A percentile compares a stretch with the other conserved stretches of the same genome.
Evolutionary conservation across 2,329 filamentous ascomycete species (phyloP).

Genomic region (Aspergillus flavus): DNA sequence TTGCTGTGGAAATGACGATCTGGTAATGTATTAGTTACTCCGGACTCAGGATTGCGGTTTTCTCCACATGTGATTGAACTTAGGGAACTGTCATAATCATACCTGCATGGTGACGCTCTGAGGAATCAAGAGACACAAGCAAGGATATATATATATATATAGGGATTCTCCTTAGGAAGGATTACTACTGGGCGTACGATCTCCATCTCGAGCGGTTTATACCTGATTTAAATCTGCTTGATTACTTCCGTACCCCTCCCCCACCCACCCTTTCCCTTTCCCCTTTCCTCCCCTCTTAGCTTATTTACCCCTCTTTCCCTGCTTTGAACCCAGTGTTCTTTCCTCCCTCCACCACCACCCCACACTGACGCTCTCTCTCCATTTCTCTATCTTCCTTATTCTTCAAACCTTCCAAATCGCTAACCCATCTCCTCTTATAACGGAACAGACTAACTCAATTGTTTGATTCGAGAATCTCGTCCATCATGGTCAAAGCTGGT

Average conservation of each 20-base stretch:
- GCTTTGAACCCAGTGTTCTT: not conserved
- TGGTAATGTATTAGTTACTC: not conserved
- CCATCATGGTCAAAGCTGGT: constrained; percentile 55
- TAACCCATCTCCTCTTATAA: not conserved
- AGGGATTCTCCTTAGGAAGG: not conserved
- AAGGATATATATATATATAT: not conserved
- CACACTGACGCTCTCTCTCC: constrained; percentile 11
- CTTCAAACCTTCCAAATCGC: not conserved
- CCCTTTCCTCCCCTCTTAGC: constrained; percentile 10
- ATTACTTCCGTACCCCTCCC: constrained; percentile 13
- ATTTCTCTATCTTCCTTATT: constrained; percentile 11
- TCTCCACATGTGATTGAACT: constrained; percentile 7
- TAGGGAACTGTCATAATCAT: not conserved
- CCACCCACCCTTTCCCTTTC: constrained; percentile 13
- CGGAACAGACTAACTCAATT: not conserved
- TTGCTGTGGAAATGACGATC: not conserved
- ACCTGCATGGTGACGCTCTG: too few relatives aligned
- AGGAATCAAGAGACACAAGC: not conserved
- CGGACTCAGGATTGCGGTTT: not conserved
- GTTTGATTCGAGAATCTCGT: not conserved
- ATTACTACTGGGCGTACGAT: not conserved
- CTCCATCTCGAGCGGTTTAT: not conserved
- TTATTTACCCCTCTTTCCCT: constrained; percentile 19
- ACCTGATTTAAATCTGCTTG: too few relatives aligned
- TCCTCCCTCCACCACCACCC: constrained; percentile 5